phyloP scores from a whole-genome alignment of 352 stramenopile species.

The Hyaloperonospora brassicae region DNA sequence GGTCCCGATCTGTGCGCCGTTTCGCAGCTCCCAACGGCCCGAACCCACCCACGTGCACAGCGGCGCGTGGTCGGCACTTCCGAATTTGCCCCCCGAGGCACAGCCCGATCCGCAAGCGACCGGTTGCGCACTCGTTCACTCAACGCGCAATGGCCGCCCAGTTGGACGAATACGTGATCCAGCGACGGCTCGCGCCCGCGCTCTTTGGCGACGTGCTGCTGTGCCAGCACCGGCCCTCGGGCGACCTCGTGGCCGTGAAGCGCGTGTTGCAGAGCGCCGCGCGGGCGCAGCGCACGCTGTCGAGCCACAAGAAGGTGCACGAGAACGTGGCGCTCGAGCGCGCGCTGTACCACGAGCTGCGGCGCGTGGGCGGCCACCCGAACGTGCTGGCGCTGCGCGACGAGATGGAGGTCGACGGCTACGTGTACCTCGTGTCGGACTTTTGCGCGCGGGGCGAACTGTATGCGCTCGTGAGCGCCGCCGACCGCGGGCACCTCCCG shows the following conservation, averaged over 20 bases:
- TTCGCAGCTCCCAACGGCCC: conserved; percentile 12
- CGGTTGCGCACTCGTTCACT: too few relatives aligned
- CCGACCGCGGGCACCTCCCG: conserved; percentile 41
- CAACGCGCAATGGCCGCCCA: conserved; percentile 46
- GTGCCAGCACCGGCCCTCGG: conserved; percentile 53
- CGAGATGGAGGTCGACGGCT: conserved; percentile 74
- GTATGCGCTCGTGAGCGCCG: conserved; percentile 69
- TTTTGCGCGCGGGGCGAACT: conserved; percentile 65
- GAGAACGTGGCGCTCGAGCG: conserved; percentile 77
- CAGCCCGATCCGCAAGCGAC: neutral
- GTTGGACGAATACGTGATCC: conserved; percentile 79
- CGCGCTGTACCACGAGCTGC: conserved; percentile 58
- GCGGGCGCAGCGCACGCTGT: conserved; percentile 46
- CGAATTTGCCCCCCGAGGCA: neutral
- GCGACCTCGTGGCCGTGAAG: conserved; percentile 69
- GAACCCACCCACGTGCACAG: conserved; percentile 5
- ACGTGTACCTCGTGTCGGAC: conserved; percentile 73
- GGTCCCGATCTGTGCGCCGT: conserved; percentile 21
- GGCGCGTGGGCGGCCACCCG: conserved; percentile 45
- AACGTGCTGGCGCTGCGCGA: conserved; percentile 64
- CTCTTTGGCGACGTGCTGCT: conserved; percentile 80
- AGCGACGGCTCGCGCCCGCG: conserved; percentile 57
- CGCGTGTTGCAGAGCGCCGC: conserved; percentile 64
- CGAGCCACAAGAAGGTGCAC: conserved; percentile 62
- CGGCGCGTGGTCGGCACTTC: conserved; percentile 1